Base-by-base conservation (phyloP, 352 stramenopile species). In the Elongisporangium anandrum region DNA sequence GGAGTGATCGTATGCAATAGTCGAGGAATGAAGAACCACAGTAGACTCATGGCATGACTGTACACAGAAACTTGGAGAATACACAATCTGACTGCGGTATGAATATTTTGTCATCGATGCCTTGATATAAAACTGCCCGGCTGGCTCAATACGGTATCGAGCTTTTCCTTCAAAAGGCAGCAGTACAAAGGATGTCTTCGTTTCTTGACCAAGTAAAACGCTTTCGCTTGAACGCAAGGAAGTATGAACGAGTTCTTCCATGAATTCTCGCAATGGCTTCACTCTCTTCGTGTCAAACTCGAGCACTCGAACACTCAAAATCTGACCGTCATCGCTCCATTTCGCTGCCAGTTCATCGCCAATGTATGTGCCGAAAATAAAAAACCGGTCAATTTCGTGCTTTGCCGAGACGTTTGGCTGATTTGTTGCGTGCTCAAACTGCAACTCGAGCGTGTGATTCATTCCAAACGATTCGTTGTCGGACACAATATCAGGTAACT, bases 381-480 rank as follows among this genome's bases (percentile, higher is more conserved):
- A 66, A 52, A 86, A 75, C 1, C 26, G 29, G 34, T 72, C 65
- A n/a, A 93, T 73, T 2, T 72, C 63, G 6, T 69, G 24, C 16
- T 72, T 78, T 0, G 69, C 67, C 5, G 16, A 29, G 2, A 60
- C 70, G 19, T 50, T 50, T 20, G 81, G 81, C 10, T 59, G 61
- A 50, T 85, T 91, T 5, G 84, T 93, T 3, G 75, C 45, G 23
- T 75, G 63, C 2, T 72, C 57, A 53, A 91, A 93, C 54, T 81
- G 63, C 16, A 93, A 38, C 29, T 79, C 59, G 50, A 93, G 66
- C 8, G 64, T 61, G 56, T 91, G 72, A 38, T 74, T 79, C 21
- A 56, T 52, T 29, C 63, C 20, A 9, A 93, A 61, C 1, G 69
- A 66, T 9, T 57, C 54, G 7, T 62, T 54, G 1, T 55, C 21